These are phyloP conservation scores for Tolypocladium sp. DNA, from an alignment of 2,329 filamentous ascomycete genomes.

Conservation along the genomic window DNA sequence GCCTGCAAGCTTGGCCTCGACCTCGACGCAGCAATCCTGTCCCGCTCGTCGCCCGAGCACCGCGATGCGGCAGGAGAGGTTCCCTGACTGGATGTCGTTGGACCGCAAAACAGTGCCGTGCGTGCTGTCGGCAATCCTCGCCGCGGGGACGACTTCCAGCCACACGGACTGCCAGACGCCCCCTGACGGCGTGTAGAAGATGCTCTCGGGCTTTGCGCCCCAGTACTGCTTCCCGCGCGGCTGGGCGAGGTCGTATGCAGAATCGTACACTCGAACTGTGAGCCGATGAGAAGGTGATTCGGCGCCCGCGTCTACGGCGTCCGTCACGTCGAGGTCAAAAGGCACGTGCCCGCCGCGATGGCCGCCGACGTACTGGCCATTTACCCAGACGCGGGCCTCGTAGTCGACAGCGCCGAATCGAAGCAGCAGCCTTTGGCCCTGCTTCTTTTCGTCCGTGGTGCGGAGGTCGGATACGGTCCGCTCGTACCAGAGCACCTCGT, in stretches of 20 bases:
- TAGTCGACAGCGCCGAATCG: slow-evolving; percentile 56
- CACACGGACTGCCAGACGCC: slow-evolving; percentile 51
- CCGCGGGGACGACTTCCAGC: slow-evolving; percentile 44
- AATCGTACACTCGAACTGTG: slow-evolving; percentile 52
- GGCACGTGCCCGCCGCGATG: slow-evolving; percentile 53
- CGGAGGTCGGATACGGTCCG: slow-evolving; percentile 41
- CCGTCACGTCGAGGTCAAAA: slow-evolving; percentile 48
- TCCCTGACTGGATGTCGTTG: slow-evolving; percentile 41
- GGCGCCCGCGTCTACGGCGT: slow-evolving; percentile 24
- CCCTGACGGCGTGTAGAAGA: slow-evolving; percentile 49
- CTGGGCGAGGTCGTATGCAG: slow-evolving; percentile 54
- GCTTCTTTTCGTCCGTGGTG: slow-evolving; percentile 26
- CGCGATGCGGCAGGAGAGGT: slow-evolving; percentile 39
- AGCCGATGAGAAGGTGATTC: slow-evolving; percentile 26
- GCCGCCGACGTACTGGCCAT: slow-evolving; percentile 40
- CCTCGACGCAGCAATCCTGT: slow-evolving; percentile 37
- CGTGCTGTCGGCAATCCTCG: slow-evolving; percentile 44
- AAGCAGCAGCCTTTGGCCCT: slow-evolving; percentile 34
- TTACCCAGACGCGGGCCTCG: slow-evolving; percentile 47
- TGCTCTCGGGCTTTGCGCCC: slow-evolving; percentile 49
- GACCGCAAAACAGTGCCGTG: slow-evolving; percentile 48
- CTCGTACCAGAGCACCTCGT: slow-evolving; percentile 62
- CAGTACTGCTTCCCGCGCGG: slow-evolving; percentile 62
- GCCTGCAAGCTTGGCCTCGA: slow-evolving; percentile 44
- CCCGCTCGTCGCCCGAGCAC: slow-evolving; percentile 39